phyloP scores from a whole-genome alignment of 345 rosid species.

The Streptanthus diversifolius region DNA sequence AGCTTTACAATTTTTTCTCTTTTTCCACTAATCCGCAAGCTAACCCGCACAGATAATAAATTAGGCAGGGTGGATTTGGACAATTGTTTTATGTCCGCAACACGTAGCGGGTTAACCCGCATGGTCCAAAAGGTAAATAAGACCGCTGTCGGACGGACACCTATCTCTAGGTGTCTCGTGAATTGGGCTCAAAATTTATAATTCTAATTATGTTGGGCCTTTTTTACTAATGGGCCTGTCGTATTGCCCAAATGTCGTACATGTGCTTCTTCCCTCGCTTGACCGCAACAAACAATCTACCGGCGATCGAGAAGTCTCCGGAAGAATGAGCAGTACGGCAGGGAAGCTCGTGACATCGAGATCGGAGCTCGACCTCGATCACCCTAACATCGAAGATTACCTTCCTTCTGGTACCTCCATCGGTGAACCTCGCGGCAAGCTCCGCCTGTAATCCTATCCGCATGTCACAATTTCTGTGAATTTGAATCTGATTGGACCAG shows the following conservation, averaged over 20 bases:
- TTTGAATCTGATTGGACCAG: slow-evolving; percentile 1
- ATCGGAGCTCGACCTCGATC: slow-evolving; percentile 85
- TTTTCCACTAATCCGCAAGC: too few relatives aligned
- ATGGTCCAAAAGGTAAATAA: too few relatives aligned
- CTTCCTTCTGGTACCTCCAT: slow-evolving; percentile 92
- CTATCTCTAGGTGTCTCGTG: not conserved
- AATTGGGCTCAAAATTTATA: not conserved
- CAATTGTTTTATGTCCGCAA: too few relatives aligned
- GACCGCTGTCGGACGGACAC: too few relatives aligned
- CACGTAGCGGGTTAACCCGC: too few relatives aligned
- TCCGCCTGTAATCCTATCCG: slow-evolving; percentile 53
- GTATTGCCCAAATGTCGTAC: not conserved
- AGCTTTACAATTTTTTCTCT: too few relatives aligned
- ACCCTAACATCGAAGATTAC: slow-evolving; percentile 88
- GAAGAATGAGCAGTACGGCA: slow-evolving; percentile 25
- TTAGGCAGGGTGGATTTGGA: too few relatives aligned
- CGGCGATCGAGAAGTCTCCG: slow-evolving; percentile 17
- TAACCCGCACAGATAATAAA: too few relatives aligned
- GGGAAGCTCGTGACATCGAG: slow-evolving; percentile 53
- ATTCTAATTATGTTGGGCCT: not conserved
- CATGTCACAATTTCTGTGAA: not conserved
- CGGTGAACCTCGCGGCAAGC: slow-evolving; percentile 78
- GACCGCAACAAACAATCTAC: not conserved
- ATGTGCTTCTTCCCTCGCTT: not conserved
- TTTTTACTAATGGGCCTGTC: not conserved